These are phyloP conservation scores for Quercus lobata DNA, from an alignment of 331 rosid genomes.

Conservation along the genomic window DNA sequence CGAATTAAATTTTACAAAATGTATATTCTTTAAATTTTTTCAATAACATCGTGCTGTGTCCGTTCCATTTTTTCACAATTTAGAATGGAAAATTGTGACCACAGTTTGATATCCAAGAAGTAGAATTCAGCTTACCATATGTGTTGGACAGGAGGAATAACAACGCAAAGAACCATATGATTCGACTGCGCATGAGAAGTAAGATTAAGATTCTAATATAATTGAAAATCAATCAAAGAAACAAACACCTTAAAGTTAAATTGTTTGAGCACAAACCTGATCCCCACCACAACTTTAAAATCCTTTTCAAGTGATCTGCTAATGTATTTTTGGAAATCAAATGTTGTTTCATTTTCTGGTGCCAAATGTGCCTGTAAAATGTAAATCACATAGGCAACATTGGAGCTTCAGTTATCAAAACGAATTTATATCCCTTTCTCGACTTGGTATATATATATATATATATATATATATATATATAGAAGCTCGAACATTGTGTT, in stretches of 20 bases:
- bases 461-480: too few species aligned
- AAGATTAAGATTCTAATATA: not conserved
- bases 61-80: too few species aligned
- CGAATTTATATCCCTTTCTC: not conserved
- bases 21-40: too few species aligned
- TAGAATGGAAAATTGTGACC: too few species aligned
- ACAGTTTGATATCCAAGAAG: too few species aligned
- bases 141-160: constrained; percentile 44
- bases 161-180: constrained; percentile 62
- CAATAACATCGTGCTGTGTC: too few species aligned
- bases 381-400: constrained; percentile 8
- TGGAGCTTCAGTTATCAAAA: not conserved
- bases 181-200: constrained; percentile 40
- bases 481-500: not conserved
- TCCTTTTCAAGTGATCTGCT: constrained; percentile 66
- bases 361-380: constrained; percentile 55
- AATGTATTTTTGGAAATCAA: constrained; percentile 66
- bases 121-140: constrained; percentile 37
- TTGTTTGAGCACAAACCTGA: constrained; percentile 35
- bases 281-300: constrained; percentile 66
- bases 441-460: not conserved
- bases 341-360: constrained; percentile 41
- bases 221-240: constrained; percentile 6
- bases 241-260: not conserved
- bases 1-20: too few species aligned